phyloP scores from a whole-genome alignment of 805 yeast species.

The Monosporozyma servazzii region DNA sequence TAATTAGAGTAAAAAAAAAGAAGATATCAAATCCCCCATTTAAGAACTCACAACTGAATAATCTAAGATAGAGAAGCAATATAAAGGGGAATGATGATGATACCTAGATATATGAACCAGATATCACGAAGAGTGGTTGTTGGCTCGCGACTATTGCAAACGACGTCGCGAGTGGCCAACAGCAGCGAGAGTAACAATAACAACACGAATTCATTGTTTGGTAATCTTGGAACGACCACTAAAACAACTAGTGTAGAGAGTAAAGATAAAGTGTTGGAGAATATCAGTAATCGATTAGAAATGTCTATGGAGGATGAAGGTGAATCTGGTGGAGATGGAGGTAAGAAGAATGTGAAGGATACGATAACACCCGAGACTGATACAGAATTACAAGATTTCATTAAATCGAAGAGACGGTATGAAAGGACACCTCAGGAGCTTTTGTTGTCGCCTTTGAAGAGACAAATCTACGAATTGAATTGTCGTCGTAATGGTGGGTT shows the following conservation, averaged over 20 bases:
- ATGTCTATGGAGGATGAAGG: conserved; percentile 7
- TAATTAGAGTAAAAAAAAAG: not conserved
- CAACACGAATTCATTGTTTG: conserved; percentile 1
- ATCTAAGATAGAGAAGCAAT: no score
- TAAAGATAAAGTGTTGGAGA: not conserved
- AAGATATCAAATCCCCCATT: no score
- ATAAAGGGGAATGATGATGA: not conserved
- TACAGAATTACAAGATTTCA: conserved; percentile 37
- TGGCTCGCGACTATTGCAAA: not conserved
- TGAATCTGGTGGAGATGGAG: not conserved
- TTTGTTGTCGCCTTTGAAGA: conserved; percentile 62
- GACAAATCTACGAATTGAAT: conserved; percentile 50
- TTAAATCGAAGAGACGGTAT: conserved; percentile 35
- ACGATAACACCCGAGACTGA: conserved; percentile 29
- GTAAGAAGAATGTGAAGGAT: not conserved
- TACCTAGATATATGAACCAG: not conserved
- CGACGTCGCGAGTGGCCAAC: not conserved
- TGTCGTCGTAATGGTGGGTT: conserved; percentile 56
- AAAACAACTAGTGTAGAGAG: not conserved
- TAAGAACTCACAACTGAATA: no score
- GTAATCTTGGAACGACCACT: not conserved
- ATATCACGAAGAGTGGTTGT: not conserved
- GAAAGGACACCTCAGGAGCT: conserved; percentile 47
- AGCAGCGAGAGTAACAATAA: not conserved
- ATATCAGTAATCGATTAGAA: conserved; percentile 2